Evolutionary conservation across 495 filamentous ascomycete genomes (phyloP), one percentile per base, ranked within the genome.

Genomic region (Endocarpon pusillum): DNA sequence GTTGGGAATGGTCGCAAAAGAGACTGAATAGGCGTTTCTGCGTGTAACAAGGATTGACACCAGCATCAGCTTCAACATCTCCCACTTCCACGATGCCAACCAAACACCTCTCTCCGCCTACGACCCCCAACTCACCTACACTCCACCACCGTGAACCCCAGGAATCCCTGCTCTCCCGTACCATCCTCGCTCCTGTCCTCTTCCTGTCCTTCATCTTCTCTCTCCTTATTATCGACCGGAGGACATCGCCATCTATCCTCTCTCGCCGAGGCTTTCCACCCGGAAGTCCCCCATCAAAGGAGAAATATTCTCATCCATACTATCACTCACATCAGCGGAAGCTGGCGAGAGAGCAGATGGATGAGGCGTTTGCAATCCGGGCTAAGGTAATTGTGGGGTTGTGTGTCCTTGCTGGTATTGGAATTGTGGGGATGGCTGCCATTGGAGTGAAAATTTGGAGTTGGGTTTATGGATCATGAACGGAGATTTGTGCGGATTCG

Each of bases 141-240:
- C 12, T 25, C 23, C 8, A 31, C 28, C 5, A 31, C 28, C 12
- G 5, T n/a, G n/a, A n/a, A n/a, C n/a, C 28, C 12, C 28, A 31
- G 19, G 28, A 19, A 32, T 37, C 15, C 18, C 40, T 16, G 20
- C 26, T 6, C 18, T 18, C 12, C 17, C 32, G 66, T 61, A 5
- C 59, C 4, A 31, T 69, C 33, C 58, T 65, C 42, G 60, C 63
- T 2, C 65, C 65, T 1, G 30, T 67, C 12, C 49, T 59, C 33
- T 57, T 71, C 45, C 34, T 65, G 34, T 52, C 62, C 12, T 71
- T 71, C 53, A 31, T 71, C 41, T 15, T 69, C 34, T 67, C 65
- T 10, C 58, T 71, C 21, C 48, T 50, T 38, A 38, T 67, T 4
- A 47, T 71, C 35, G 64, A 68, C 49, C 41, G 50, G 12, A 50